A percentile compares a stretch with the other conserved stretches of the same genome.
Conservation (phyloP, 768 basidiomycete genomes). For the Nidularia sp. region DNA sequence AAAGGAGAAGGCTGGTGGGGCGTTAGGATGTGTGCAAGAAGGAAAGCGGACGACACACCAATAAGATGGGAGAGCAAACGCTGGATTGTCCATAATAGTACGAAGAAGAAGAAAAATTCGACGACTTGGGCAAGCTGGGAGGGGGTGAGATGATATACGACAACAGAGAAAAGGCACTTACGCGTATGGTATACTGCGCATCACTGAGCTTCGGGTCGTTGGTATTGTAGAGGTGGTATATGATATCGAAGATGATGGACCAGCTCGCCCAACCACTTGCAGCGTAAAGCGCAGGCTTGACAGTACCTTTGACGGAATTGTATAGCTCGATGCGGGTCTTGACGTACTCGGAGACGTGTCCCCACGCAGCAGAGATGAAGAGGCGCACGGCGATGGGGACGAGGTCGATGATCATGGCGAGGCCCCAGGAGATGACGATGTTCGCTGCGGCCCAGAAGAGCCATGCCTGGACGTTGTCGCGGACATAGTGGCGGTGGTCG, state of each 20-base stretch:
- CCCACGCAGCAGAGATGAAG: constrained; percentile 61
- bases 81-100: constrained; percentile 57
- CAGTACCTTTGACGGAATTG: constrained; percentile 60
- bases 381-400: constrained; percentile 52
- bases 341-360: constrained; percentile 67
- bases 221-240: constrained; percentile 53
- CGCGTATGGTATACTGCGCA: constrained; percentile 59
- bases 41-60: constrained; percentile 14
- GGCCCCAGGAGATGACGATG: constrained; percentile 73
- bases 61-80: constrained; percentile 69
- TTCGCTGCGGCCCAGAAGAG: constrained; percentile 81
- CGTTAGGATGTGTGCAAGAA: neutral
- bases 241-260: constrained; percentile 68
- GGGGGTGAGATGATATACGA: neutral
- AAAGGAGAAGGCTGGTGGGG: constrained; percentile 56
- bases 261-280: constrained; percentile 69
- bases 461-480: constrained; percentile 71
- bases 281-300: constrained; percentile 73
- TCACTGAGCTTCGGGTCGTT: constrained; percentile 35
- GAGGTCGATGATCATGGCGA: constrained; percentile 69
- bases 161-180: constrained; percentile 16
- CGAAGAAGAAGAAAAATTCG: constrained; percentile 74
- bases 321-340: constrained; percentile 69
- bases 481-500: constrained; percentile 52
- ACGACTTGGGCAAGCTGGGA: constrained; percentile 55